Conservation (phyloP, 2,329 filamentous ascomycete genomes). For the Aspergillus carbonarius region DNA sequence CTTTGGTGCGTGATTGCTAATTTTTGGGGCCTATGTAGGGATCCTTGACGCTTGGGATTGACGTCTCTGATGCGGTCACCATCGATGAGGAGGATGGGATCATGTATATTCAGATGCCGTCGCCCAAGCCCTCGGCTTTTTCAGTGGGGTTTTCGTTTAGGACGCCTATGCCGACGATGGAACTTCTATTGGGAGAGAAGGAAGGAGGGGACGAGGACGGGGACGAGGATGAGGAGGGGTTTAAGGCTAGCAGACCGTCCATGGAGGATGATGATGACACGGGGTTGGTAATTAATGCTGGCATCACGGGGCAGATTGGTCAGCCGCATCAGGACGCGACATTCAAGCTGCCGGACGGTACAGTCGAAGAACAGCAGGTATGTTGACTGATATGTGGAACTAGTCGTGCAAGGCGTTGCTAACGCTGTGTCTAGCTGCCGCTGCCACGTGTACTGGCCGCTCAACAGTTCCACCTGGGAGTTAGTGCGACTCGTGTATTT, state of each 20-base stretch:
- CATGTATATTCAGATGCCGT: slow-evolving; percentile 30
- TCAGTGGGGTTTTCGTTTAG: slow-evolving; percentile 37
- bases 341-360: slow-evolving; percentile 28
- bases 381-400: not conserved
- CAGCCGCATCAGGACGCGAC: slow-evolving; percentile 21
- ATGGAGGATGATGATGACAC: slow-evolving; percentile 10
- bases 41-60: slow-evolving; percentile 33
- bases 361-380: slow-evolving; percentile 29
- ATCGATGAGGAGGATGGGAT: slow-evolving; percentile 30
- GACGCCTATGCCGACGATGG: slow-evolving; percentile 32
- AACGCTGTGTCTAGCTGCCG: slow-evolving; percentile 26
- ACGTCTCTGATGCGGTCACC: slow-evolving; percentile 36
- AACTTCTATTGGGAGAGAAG: slow-evolving; percentile 18
- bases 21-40: slow-evolving; percentile 24
- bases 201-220: slow-evolving; percentile 18
- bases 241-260: not conserved
- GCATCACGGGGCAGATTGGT: slow-evolving; percentile 32
- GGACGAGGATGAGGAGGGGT: slow-evolving; percentile 11
- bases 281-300: slow-evolving; percentile 33
- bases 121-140: slow-evolving; percentile 25
- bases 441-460: slow-evolving; percentile 29
- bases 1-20: not conserved
- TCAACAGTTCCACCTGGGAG: slow-evolving; percentile 34
- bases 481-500: slow-evolving; percentile 31
- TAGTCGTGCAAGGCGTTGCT: not conserved